A percentile compares a stretch with the other conserved stretches of the same genome.
phyloP scores from a whole-genome alignment of 768 basidiomycete genomes.

The Phaeotremella fagi region DNA sequence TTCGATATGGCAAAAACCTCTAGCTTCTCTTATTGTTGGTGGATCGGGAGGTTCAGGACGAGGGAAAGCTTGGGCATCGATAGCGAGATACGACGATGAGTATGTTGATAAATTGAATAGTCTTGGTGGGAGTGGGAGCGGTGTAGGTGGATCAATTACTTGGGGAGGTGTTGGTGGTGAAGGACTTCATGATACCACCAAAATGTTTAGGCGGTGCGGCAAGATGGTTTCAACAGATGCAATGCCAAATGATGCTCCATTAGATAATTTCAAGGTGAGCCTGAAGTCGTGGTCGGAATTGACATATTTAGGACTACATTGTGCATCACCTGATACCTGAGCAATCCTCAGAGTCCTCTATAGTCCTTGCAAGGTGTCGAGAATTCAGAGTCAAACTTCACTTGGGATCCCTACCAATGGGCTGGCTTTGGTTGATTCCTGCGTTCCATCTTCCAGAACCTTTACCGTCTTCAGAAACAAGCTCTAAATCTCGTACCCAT shows the following conservation, averaged over 20 bases:
- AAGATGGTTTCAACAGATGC: too few species aligned
- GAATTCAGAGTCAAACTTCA: slow-evolving; percentile 34
- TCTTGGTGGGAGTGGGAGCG: slow-evolving; percentile 53
- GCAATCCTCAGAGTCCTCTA: neutral
- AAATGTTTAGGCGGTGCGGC: slow-evolving; percentile 76
- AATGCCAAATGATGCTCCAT: slow-evolving; percentile 1
- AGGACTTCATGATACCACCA: slow-evolving; percentile 64
- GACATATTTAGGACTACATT: slow-evolving; percentile 65
- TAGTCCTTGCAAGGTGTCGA: slow-evolving; percentile 20
- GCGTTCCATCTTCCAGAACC: slow-evolving; percentile 69
- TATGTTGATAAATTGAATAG: slow-evolving; percentile 62
- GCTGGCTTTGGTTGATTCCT: slow-evolving; percentile 84
- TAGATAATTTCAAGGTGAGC: slow-evolving; percentile 10
- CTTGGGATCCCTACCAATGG: slow-evolving; percentile 61
- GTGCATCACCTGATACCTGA: slow-evolving; percentile 16
- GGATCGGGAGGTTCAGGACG: slow-evolving; percentile 16
- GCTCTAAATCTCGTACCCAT: slow-evolving; percentile 4
- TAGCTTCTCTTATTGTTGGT: slow-evolving; percentile 37
- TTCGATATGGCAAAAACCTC: slow-evolving; percentile 34
- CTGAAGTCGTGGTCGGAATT: slow-evolving; percentile 38
- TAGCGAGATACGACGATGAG: slow-evolving; percentile 73
- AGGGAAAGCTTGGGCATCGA: slow-evolving; percentile 60
- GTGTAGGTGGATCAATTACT: slow-evolving; percentile 19
- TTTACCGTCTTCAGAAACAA: slow-evolving; percentile 40
- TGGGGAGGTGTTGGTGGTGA: slow-evolving; percentile 52